phyloP scores from a whole-genome alignment of 805 yeast species.

The Maudiozyma saulgeensis region DNA sequence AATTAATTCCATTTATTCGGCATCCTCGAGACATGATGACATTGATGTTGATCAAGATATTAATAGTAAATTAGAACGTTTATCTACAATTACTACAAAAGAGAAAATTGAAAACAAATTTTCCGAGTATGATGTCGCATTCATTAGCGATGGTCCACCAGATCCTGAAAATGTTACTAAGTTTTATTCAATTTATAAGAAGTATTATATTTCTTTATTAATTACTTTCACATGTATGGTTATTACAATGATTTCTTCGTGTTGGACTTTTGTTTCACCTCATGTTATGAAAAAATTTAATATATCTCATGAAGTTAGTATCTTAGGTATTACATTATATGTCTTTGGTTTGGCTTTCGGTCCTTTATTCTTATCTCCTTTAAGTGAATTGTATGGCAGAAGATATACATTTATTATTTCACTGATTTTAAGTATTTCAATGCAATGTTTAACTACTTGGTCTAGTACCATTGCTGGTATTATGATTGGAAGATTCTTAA shows the following conservation, averaged over 20 bases:
- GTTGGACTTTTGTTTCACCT: constrained; percentile 53
- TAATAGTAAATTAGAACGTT: not conserved
- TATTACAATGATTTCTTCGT: constrained; percentile 61
- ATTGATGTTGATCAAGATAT: not conserved
- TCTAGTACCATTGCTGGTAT: constrained; percentile 54
- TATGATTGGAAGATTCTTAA: constrained; percentile 53
- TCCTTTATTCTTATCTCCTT: constrained; percentile 57
- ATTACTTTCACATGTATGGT: constrained; percentile 49
- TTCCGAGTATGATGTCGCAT: constrained; percentile 22
- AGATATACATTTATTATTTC: constrained; percentile 50
- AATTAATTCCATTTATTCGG: not conserved
- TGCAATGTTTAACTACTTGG: constrained; percentile 50
- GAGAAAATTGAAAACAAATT: not conserved
- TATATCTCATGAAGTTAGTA: constrained; percentile 45
- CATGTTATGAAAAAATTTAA: constrained; percentile 39
- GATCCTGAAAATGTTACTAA: constrained; percentile 28
- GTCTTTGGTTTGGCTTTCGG: constrained; percentile 64
- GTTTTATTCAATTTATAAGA: constrained; percentile 36
- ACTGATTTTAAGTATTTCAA: constrained; percentile 45
- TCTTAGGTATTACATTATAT: constrained; percentile 53
- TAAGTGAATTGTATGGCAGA: constrained; percentile 60
- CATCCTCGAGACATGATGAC: not conserved
- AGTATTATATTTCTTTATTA: constrained; percentile 47
- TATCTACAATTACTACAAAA: not conserved
- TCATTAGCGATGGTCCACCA: constrained; percentile 11